Base-by-base conservation (phyloP, 768 basidiomycete genomes). In the Termitomyces bulborhizus region DNA sequence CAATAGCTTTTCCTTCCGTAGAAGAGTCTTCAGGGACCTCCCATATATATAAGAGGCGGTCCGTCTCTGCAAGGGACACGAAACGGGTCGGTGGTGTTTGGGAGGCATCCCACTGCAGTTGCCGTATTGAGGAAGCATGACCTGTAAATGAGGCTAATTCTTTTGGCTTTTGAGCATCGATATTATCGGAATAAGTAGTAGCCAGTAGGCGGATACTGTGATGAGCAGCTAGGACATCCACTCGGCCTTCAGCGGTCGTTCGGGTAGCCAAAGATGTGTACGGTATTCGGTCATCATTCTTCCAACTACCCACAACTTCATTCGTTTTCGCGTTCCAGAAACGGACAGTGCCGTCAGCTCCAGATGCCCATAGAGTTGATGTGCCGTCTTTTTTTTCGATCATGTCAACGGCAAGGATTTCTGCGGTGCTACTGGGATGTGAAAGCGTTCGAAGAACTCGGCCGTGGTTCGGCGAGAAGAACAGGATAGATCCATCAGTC, bases 21-120 rank as follows among this genome's bases (percentile, higher is more conserved):
- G 71, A 68, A 9, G 73, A 63, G 3, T 67, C 67, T 40, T 73
- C 67, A 37, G 77, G 73, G 21, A 80, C 64, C 55, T 80, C 74
- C 86, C 86, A 88, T 16, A 85, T 67, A 54, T 83, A 81, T 7
- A 85, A 66, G 56, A 82, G 77, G 29, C 85, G 79, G 65, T 88
- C 86, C 6, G 69, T 73, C 63, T 86, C 80, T 12, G 86, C 86
- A 46, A 73, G 71, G 3, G 86, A 83, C 50, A 83, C 66, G 65
- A 88, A 84, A 29, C 75, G 77, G 37, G 69, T 71, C 8, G 75
- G 61, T 48, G 72, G 69, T 29, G 64, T 62, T 56, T 70, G 65
- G 15, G 74, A 73, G 12, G 62, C 65, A 50, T 78, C 78, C 84
- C 84, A 87, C 53, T 73, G 72, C 12, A 85, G 62, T 29, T 69